Conservation (phyloP, 495 filamentous ascomycete genomes). For the Trichoderma orchidacearum region DNA sequence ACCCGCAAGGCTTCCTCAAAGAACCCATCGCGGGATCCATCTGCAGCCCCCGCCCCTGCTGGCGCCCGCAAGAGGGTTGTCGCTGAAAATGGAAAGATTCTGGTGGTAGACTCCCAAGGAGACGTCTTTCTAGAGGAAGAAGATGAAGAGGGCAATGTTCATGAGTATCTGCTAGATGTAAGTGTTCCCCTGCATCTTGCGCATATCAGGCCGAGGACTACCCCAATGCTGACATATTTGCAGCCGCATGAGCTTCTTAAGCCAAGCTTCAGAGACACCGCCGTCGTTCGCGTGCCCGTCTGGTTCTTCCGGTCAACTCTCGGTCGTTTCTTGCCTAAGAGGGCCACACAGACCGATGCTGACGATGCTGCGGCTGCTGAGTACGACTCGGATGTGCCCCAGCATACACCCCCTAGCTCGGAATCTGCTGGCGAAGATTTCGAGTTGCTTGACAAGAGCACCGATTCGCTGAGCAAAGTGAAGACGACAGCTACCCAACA, state of each 20-base stretch:
- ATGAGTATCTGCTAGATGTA: conserved; percentile 76
- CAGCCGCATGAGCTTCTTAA: conserved; percentile 49
- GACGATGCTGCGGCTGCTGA: conserved; percentile 16
- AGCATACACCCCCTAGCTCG: conserved; percentile 25
- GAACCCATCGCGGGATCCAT: conserved; percentile 9
- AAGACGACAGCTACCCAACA: conserved; percentile 26
- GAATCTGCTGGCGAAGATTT: conserved; percentile 38
- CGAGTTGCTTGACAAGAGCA: conserved; percentile 40
- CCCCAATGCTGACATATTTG: not conserved
- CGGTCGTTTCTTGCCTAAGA: conserved; percentile 34
- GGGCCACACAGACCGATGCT: conserved; percentile 18
- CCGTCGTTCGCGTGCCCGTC: conserved; percentile 51
- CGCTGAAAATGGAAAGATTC: conserved; percentile 86
- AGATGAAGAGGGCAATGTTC: conserved; percentile 67
- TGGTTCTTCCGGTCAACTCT: conserved; percentile 48
- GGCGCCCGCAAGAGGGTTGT: conserved; percentile 40
- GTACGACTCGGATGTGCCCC: conserved; percentile 19
- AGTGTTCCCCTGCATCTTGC: conserved; percentile 13
- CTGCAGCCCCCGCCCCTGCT: conserved; percentile 12
- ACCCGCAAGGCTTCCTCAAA: conserved; percentile 14
- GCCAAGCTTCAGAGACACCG: conserved; percentile 56
- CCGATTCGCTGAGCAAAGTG: conserved; percentile 24
- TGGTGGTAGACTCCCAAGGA: conserved; percentile 82
- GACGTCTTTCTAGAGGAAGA: conserved; percentile 88
- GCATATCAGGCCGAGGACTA: not conserved